Evolutionary conservation across 2,329 filamentous ascomycete genomes (phyloP), one percentile per base, ranked within the genome.

Genomic region (Ceratocystis huliohia): DNA sequence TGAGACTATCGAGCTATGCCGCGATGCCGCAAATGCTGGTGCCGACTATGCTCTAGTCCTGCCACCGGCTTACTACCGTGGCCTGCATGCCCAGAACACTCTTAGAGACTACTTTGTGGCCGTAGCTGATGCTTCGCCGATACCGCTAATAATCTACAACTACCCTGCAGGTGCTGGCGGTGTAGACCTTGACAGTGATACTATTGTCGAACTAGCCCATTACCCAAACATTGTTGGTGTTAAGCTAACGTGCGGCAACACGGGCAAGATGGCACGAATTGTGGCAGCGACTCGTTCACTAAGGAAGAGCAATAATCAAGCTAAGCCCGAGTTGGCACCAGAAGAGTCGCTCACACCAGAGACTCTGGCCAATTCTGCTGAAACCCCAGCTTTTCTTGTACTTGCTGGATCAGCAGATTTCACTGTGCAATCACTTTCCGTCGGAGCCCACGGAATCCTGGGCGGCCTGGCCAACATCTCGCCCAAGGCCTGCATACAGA

Each of bases 21-120:
- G 79, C 67, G 87, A 91, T 72, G 88, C 88, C 15, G 83, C 82
- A 70, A 79, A 81, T 37, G 80, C 84, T 46, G 89, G 89, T 66
- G 88, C 86, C 69, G 87, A 91, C 75, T 89, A 88, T 71, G 88
- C 87, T 5, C 80, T 94, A 66, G 82, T 92, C 2, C 80, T 93
- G 33, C 88, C 89, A 10, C 89, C 89, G 3, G 84, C 84, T 63
- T 93, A 92, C 78, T 92, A 91, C 76, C 83, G 85, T 66, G 73
- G 82, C 2, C 78, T 89, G 25, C 86, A 90, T 73, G 83, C 80
- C 30, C 80, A 82, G 10, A 79, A 82, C 6, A 64, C 63, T 1
- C 56, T 69, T 17, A 10, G 82, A 30, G 78, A 80, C 44, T 84
- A 86, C 74, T 91, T 89, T 78, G 76, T 72, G 15, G 79, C 82